Base-by-base conservation (phyloP, 2,329 filamentous ascomycete species). In the Fusarium continuum region DNA sequence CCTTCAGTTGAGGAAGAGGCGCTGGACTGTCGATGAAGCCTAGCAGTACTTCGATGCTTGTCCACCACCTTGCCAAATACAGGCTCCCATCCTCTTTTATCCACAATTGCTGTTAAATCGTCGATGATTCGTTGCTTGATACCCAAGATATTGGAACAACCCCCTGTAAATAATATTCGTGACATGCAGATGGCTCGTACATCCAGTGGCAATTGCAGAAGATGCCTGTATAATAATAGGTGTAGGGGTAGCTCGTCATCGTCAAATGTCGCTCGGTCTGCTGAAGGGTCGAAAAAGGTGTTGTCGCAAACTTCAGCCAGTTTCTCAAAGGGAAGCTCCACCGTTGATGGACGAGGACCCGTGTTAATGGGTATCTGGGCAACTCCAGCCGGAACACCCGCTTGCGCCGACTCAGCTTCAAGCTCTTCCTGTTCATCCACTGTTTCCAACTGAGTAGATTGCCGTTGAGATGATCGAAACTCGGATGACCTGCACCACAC, bases 241-340 rank as follows among this genome's bases (percentile, higher is more conserved):
- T 91, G 91, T 2, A 98, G 71, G 0, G 94, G 88, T 16, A 91
- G 83, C 64, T 98, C 94, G 67, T 99, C 84, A 69, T 98, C 93
- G 71, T 99, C 95, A 61, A 93, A 88, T 32, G 88, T 86, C 16
- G 76, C 74, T 71, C 79, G 69, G 70, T 78, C 60, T 78, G 77
- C 72, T 68, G 82, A 70, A 70, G 83, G 66, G 71, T 82, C 89
- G 65, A 98, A 92, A 51, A 97, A 88, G 1, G 88, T 83, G 22
- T 82, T 83, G 70, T 97, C 92, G 57, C 89, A 91, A 0, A 92
- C 89, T 55, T 91, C 85, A 1, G 92, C 84, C 3, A 98, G 80
- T 39, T 82, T 83, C 4, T 86, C 83, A 70, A 94, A 92, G 0
- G 90, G 83, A 3, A 97, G 74, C 4, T 85, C 80, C 13, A 93